Conservation (phyloP, 2,329 filamentous ascomycete species). For the Chlorencoelia australis region DNA sequence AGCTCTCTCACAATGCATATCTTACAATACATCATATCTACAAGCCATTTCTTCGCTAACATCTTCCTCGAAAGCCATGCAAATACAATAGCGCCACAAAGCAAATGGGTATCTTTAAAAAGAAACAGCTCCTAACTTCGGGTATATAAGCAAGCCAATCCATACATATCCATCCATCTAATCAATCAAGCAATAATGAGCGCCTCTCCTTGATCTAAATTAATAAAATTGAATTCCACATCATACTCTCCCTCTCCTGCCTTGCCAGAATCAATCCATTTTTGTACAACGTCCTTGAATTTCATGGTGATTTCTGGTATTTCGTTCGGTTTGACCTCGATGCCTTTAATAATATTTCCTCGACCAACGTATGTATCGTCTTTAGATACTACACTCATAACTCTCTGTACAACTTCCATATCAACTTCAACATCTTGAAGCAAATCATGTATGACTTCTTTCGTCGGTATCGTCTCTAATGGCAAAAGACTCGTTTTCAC, state of each 20-base stretch:
- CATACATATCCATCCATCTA: not conserved
- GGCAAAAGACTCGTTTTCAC: conserved; percentile 22
- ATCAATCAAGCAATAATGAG: not conserved
- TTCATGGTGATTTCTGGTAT: conserved; percentile 6
- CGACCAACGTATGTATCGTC: conserved; percentile 17
- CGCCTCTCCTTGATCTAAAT: conserved; percentile 5
- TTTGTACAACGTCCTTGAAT: conserved; percentile 12
- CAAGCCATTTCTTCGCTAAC: no score
- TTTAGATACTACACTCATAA: conserved; percentile 2
- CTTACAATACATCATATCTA: no score
- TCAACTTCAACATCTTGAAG: conserved; percentile 10
- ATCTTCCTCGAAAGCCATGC: no score
- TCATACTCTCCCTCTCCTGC: conserved; percentile 7
- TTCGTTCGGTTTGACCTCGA: conserved; percentile 9
- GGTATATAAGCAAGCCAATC: not conserved
- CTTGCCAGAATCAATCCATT: conserved; percentile 12
- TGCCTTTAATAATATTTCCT: conserved; percentile 12
- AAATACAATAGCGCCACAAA: conserved; percentile 3
- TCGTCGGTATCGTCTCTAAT: conserved; percentile 20
- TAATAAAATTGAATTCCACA: conserved; percentile 15
- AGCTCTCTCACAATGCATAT: no score
- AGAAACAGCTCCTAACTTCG: conserved; percentile 2
- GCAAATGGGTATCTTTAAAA: conserved; percentile 6
- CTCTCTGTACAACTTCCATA: conserved; percentile 6
- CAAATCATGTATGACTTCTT: conserved; percentile 15